A percentile compares a stretch with the other conserved stretches of the same genome.
Evolutionary conservation across 1,284 basidiomycete genomes (phyloP).

Genomic region (Cronartium quercuum): DNA sequence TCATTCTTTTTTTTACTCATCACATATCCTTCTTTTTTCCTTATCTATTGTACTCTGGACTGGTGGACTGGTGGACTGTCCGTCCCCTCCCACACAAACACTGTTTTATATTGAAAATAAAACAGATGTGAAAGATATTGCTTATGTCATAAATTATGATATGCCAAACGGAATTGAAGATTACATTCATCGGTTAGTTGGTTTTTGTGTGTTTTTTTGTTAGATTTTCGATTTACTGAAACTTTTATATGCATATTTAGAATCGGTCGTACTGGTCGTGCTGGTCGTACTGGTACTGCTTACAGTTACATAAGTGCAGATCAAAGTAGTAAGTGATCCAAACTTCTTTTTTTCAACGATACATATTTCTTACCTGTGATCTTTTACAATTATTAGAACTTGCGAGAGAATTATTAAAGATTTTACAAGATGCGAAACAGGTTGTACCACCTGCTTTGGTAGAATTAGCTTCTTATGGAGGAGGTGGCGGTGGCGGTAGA

Average conservation of each 20-base stretch:
- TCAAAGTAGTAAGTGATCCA: conserved; percentile 41
- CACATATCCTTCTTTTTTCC: no score
- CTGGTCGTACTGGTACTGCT: conserved; percentile 60
- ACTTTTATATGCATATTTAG: conserved; percentile 50
- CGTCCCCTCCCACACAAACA: no score
- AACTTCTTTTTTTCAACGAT: not conserved
- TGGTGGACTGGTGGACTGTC: no score
- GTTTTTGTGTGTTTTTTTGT: conserved; percentile 41
- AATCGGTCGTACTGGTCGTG: conserved; percentile 58
- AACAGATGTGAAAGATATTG: conserved; percentile 45
- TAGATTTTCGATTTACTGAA: conserved; percentile 31
- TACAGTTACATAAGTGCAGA: conserved; percentile 79
- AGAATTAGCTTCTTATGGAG: conserved; percentile 83
- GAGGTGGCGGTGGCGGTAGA: conserved; percentile 57
- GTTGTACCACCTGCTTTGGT: conserved; percentile 80
- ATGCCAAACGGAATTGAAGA: conserved; percentile 45
- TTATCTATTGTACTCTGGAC: no score
- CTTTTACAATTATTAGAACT: conserved; percentile 69
- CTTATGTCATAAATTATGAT: conserved; percentile 46
- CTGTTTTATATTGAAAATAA: no score
- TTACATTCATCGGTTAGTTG: conserved; percentile 42
- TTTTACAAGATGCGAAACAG: conserved; percentile 84
- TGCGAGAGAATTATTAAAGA: conserved; percentile 81
- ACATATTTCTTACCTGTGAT: not conserved
- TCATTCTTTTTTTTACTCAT: no score